Conservation (phyloP, 129 eudicot species). For the Gnaphalium uliginosum region DNA sequence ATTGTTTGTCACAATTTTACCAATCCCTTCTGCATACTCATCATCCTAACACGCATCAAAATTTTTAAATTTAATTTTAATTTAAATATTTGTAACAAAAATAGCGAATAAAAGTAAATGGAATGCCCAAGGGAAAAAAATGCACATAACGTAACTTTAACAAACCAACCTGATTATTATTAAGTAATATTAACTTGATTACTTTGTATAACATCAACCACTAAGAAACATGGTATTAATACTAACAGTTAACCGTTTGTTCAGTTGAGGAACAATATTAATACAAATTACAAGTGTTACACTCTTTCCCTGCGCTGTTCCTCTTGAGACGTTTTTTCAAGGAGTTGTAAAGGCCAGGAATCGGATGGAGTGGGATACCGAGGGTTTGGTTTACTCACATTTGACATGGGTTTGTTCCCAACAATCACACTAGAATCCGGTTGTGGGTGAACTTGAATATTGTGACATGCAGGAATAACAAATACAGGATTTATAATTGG, state of each 20-base stretch:
- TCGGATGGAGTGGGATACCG: slow-evolving; percentile 81
- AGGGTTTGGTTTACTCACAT: slow-evolving; percentile 78
- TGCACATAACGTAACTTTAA: not conserved
- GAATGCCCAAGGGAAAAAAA: too few relatives aligned
- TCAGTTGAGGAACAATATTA: slow-evolving; percentile 9
- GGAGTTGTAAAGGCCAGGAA: slow-evolving; percentile 75
- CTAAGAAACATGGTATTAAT: slow-evolving; percentile 19
- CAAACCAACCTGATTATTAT: too few relatives aligned
- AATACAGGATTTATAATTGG: slow-evolving; percentile 46
- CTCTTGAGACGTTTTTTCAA: slow-evolving; percentile 43
- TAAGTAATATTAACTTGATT: not conserved
- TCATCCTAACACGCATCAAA: not conserved
- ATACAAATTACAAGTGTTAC: slow-evolving; percentile 3
- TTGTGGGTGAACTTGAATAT: slow-evolving; percentile 40
- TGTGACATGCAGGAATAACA: slow-evolving; percentile 51
- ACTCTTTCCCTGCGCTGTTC: slow-evolving; percentile 11
- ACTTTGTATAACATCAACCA: slow-evolving; percentile 8
- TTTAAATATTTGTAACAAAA: not conserved
- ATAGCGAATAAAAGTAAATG: not conserved
- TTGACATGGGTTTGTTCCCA: slow-evolving; percentile 34
- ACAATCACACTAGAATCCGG: slow-evolving; percentile 14
- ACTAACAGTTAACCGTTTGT: slow-evolving; percentile 24
- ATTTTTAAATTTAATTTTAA: too few relatives aligned
- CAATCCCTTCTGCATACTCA: not conserved
- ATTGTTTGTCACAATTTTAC: slow-evolving; percentile 14